Evolutionary conservation across 2,329 filamentous ascomycete species (phyloP).

Genomic region (Fusarium torreyae): DNA sequence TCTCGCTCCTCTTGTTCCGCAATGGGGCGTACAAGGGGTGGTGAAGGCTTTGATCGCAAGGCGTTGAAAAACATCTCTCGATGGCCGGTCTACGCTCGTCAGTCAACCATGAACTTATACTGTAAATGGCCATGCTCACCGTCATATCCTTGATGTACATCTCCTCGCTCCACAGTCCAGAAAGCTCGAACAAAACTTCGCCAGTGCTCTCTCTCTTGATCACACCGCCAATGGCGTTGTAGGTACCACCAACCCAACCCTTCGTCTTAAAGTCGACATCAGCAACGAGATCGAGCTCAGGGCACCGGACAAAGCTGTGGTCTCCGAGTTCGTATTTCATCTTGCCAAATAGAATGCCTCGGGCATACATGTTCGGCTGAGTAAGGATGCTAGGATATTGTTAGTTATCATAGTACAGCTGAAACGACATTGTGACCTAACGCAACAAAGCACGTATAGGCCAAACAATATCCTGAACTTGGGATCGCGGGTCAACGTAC

Average conservation of each 20-base stretch:
- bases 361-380: slow-evolving; percentile 99
- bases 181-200: slow-evolving; percentile 91
- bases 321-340: slow-evolving; percentile 99
- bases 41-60: slow-evolving; percentile 80
- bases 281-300: slow-evolving; percentile 86
- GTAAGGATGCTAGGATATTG: slow-evolving; percentile 79
- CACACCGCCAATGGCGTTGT: slow-evolving; percentile 93
- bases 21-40: slow-evolving; percentile 81
- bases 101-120: not conserved
- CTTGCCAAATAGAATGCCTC: slow-evolving; percentile 96
- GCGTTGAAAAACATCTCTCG: slow-evolving; percentile 94
- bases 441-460: not conserved
- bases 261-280: slow-evolving; percentile 99
- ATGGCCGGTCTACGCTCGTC: slow-evolving; percentile 78
- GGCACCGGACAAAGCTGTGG: slow-evolving; percentile 92
- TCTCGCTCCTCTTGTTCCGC: slow-evolving; percentile 91
- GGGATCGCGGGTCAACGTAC: slow-evolving; percentile 66
- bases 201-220: slow-evolving; percentile 92
- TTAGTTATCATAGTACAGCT: slow-evolving; percentile 8
- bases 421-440: slow-evolving; percentile 28
- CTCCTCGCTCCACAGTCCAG: slow-evolving; percentile 92
- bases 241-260: slow-evolving; percentile 95
- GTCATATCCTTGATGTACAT: slow-evolving; percentile 91
- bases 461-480: not conserved
- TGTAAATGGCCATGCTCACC: slow-evolving; percentile 64